phyloP scores from a whole-genome alignment of 2,329 filamentous ascomycete genomes.

The Dichotomopilus funicola region DNA sequence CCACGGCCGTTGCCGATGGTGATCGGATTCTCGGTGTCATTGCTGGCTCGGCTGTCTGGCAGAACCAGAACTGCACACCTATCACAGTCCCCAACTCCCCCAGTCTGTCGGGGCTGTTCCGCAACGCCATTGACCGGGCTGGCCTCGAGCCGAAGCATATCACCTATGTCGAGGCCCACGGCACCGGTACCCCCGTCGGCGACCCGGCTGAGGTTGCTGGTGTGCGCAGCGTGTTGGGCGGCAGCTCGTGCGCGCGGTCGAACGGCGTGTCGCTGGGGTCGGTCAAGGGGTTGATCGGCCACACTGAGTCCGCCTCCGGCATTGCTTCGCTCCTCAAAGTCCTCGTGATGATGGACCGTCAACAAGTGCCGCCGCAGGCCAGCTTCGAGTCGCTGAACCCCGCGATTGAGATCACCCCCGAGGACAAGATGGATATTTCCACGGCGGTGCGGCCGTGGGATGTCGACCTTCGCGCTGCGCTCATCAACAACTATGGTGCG shows the following conservation, averaged over 20 bases:
- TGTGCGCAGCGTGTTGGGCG: neutral
- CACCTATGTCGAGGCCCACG: slow-evolving; percentile 35
- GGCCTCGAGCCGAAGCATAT: slow-evolving; percentile 24
- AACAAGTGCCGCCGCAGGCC: slow-evolving; percentile 7
- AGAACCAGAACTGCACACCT: slow-evolving; percentile 34
- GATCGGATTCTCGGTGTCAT: slow-evolving; percentile 40
- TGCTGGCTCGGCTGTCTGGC: slow-evolving; percentile 32
- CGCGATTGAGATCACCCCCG: neutral
- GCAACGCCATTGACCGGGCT: slow-evolving; percentile 26
- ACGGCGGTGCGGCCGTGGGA: slow-evolving; percentile 5
- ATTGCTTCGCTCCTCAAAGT: slow-evolving; percentile 30
- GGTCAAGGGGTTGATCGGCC: slow-evolving; percentile 28
- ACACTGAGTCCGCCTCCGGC: slow-evolving; percentile 19
- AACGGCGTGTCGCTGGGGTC: slow-evolving; percentile 11
- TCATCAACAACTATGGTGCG: slow-evolving; percentile 14
- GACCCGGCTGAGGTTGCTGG: neutral
- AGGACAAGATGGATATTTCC: neutral
- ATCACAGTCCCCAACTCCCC: slow-evolving; percentile 22
- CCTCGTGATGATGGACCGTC: slow-evolving; percentile 16
- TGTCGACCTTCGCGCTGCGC: slow-evolving; percentile 5
- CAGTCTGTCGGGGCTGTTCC: slow-evolving; percentile 25
- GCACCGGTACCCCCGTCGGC: slow-evolving; percentile 32
- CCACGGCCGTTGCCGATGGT: slow-evolving; percentile 39
- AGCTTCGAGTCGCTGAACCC: neutral
- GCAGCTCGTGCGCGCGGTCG: neutral